Evolutionary conservation across 2,329 filamentous ascomycete genomes (phyloP).

Genomic region (Aspergillus thermomutatus): DNA sequence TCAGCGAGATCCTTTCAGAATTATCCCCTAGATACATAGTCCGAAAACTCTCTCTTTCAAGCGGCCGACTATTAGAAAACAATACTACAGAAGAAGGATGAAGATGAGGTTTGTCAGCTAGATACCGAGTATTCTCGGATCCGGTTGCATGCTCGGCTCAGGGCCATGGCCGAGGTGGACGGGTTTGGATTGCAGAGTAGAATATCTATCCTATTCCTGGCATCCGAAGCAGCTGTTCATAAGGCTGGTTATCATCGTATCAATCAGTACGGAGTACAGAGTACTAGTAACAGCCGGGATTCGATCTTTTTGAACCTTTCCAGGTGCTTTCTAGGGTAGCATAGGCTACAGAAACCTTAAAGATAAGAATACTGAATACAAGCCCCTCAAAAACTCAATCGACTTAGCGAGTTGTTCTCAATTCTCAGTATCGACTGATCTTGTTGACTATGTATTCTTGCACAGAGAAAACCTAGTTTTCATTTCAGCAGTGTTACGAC

Average conservation of each 20-base stretch:
- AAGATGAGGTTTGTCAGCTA: too few relatives aligned
- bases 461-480: conserved; percentile 1
- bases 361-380: background rate
- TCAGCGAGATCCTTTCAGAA: too few relatives aligned
- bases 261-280: too few relatives aligned
- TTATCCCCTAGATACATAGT: too few relatives aligned
- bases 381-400: background rate
- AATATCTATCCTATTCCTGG: background rate
- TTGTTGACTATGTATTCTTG: background rate
- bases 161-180: background rate
- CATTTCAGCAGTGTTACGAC: too few relatives aligned
- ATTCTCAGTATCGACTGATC: background rate
- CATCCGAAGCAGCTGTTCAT: background rate
- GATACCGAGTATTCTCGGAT: background rate
- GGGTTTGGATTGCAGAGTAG: background rate
- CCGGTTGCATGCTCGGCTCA: background rate
- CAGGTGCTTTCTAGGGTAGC: background rate
- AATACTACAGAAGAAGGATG: too few relatives aligned
- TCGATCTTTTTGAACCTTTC: background rate
- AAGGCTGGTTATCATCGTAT: background rate
- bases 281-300: background rate
- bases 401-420: too few relatives aligned
- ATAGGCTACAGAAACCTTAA: too few relatives aligned
- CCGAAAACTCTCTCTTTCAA: background rate
- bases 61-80: background rate